Base-by-base conservation (phyloP, 805 yeast genomes). In the Ogataea pilisensis region DNA sequence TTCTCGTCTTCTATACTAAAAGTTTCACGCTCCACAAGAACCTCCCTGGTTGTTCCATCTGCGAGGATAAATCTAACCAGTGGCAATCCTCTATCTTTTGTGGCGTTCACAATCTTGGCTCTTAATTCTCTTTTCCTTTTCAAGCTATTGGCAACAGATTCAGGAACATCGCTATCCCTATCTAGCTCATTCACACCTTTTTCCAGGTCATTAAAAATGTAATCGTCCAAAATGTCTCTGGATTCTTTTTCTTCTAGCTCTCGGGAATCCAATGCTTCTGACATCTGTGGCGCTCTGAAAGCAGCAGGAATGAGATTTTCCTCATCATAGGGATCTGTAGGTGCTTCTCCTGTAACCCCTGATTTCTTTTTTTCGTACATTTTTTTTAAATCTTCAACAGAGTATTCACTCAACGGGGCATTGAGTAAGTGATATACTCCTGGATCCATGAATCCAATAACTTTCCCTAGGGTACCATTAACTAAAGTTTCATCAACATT, bases 1-100 rank as follows among this genome's bases (percentile, higher is more conserved):
- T 71, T 65, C 38, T 84, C 88, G 60, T 88, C 95, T 48, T 82
- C 91, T 18, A 86, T 69, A 0, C 72, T 73, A 88, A 96, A 91
- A 12, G 70, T 70, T 57, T 91, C 98, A 0, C 90, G 88, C 46
- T 80, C 84, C 3, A 89, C 84, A 11, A 90, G 62, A 1, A 87
- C 80, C n/a, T 82, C 82, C 46, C 96, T 64, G 1, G 85, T 73
- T 2, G 78, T 72, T 1, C 88, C 84, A 53, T 86, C 89, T 0
- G 85, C 76, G 3, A 81, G 66, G 33, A 76, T 64, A 55, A 93
- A 93, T 37, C 86, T 69, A 0, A 91, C 96, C 18, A 88, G 63
- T 0, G 99, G 99, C 50, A 77, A 70, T 41, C 73, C 70, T 11
- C 70, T 64, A 8, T 68, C 69, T 17, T 61, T 65, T 0, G 81